Evolutionary conservation across 2,329 filamentous ascomycete genomes (phyloP).

Genomic region (Coniosporium tulheliwenetii): DNA sequence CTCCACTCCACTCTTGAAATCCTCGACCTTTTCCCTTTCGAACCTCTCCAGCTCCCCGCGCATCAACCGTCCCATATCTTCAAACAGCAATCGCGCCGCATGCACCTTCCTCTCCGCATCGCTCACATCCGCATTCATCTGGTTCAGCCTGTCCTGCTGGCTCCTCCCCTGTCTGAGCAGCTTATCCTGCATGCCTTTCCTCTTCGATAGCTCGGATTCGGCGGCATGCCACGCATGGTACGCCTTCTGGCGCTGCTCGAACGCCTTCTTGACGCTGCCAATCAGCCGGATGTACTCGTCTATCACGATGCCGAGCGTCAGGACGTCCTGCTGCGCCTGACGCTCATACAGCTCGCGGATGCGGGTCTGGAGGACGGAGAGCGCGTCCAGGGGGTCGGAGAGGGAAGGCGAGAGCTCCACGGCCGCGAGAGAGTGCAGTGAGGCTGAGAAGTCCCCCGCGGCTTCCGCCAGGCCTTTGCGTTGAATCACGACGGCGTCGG

Average conservation of each 20-base stretch:
- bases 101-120: slow-evolving; percentile 90
- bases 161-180: slow-evolving; percentile 87
- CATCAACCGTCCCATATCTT: slow-evolving; percentile 95
- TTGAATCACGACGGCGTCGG: slow-evolving; percentile 83
- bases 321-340: slow-evolving; percentile 89
- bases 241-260: slow-evolving; percentile 82
- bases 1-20: slow-evolving; percentile 96
- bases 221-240: slow-evolving; percentile 90
- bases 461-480: slow-evolving; percentile 88
- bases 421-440: slow-evolving; percentile 78
- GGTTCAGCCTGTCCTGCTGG: slow-evolving; percentile 87
- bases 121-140: slow-evolving; percentile 82
- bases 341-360: slow-evolving; percentile 92
- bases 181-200: slow-evolving; percentile 80
- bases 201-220: slow-evolving; percentile 80
- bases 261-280: slow-evolving; percentile 85
- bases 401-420: slow-evolving; percentile 84
- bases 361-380: slow-evolving; percentile 85
- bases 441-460: slow-evolving; percentile 82
- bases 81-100: slow-evolving; percentile 76
- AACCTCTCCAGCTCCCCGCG: slow-evolving; percentile 81
- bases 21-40: slow-evolving; percentile 93
- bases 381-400: slow-evolving; percentile 74
- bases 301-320: slow-evolving; percentile 93
- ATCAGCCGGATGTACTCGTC: slow-evolving; percentile 97